Base-by-base conservation (phyloP, 768 basidiomycete genomes). In the Piloderma croceum region DNA sequence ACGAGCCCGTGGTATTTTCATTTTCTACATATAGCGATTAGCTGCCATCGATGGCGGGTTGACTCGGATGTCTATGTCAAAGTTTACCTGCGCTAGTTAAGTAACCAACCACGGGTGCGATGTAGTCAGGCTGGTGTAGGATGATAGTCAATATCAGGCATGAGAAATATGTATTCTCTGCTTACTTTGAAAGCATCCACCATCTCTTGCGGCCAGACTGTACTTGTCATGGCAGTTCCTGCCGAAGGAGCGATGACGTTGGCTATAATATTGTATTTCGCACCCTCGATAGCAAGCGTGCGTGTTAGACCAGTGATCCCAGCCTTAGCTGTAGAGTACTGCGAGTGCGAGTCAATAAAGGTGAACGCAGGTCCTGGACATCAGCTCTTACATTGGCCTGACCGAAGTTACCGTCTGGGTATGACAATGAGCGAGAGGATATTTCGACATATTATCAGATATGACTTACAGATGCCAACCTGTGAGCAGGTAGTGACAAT, bases 401-500 rank as follows among this genome's bases (percentile, higher is more conserved):
- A 18, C 94, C 93, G 56, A 93, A 90, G 66, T 96, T 91, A 5
- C 92, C 92, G 53, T 92, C 90, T 93, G 42, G 15, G 21, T 23
- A 33, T 22, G 7, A 42, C 17, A 12, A 13, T n/a, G n/a, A n/a
- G n/a, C n/a, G n/a, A n/a, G n/a, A n/a, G n/a, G n/a, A n/a, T n/a
- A n/a, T n/a, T n/a, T n/a, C n/a, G n/a, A n/a, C n/a, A 39, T 20
- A 13, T 24, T 25, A 6, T 7, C 23, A 44, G 12, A 2, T 5
- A 43, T n/a, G 2, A 73, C 88, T 54, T 53, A 92, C 90, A 91
- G 39, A 98, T 81, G 44, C 93, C 94, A 36, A 90, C 90, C 57
- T 83, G 82, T 2, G 92, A 97, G 44, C 80, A 76, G n/a, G 92
- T 97, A 22, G 88, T 94, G 38, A 98, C 76, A 54, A 99, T 92